Percentiles rank a stretch among this genome's conserved stretches.
Evolutionary conservation across 768 basidiomycete genomes (phyloP).

Genomic region (Mycena latifolia): DNA sequence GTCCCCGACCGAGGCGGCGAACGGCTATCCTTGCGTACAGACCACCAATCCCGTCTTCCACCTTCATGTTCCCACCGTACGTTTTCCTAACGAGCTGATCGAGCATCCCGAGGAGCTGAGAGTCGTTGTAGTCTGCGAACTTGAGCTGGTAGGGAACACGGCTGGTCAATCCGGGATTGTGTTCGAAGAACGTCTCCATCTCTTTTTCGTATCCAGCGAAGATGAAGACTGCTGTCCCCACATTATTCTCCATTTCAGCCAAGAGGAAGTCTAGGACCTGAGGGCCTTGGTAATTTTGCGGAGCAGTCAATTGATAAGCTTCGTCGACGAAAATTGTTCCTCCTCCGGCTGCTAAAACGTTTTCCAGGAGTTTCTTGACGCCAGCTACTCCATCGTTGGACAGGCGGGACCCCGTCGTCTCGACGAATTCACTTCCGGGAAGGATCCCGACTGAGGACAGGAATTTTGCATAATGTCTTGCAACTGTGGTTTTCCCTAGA

Average conservation of each 20-base stretch:
- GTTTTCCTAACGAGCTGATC: constrained; percentile 59
- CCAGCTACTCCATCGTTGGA: constrained; percentile 68
- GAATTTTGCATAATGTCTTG: constrained; percentile 72
- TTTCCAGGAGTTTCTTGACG: constrained; percentile 62
- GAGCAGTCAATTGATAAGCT: constrained; percentile 72
- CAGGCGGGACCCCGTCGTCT: constrained; percentile 73
- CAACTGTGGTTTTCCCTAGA: constrained; percentile 78
- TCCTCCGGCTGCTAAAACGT: constrained; percentile 64
- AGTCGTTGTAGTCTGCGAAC: constrained; percentile 72
- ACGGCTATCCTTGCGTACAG: constrained; percentile 68
- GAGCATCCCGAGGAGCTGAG: constrained; percentile 69
- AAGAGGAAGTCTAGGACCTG: constrained; percentile 78
- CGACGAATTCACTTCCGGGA: constrained; percentile 65
- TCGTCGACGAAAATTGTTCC: constrained; percentile 80
- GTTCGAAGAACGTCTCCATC: constrained; percentile 85
- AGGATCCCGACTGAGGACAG: constrained; percentile 66
- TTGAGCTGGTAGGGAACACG: constrained; percentile 73
- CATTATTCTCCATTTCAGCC: constrained; percentile 81
- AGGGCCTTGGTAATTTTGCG: constrained; percentile 60
- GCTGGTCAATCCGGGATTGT: constrained; percentile 77
- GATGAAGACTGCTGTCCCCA: constrained; percentile 75
- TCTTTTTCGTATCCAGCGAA: constrained; percentile 78
- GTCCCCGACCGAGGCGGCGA: constrained; percentile 71
- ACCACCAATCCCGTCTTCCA: constrained; percentile 67
- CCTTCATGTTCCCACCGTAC: constrained; percentile 62